Conservation (phyloP, 129 eudicot species). For the Chrysanthemum seticuspe region DNA sequence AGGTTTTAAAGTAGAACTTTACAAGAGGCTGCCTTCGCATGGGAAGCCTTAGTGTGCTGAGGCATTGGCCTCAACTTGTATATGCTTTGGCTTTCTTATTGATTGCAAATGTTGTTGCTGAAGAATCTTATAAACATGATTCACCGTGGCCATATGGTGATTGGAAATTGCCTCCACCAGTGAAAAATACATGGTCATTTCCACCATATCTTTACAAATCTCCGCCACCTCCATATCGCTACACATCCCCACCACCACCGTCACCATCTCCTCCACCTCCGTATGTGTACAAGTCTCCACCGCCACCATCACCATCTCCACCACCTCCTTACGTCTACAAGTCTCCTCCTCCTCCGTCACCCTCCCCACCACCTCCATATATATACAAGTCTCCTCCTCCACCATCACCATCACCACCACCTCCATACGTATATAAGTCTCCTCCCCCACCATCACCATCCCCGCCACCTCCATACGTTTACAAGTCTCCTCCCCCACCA, state of each 20-base stretch:
- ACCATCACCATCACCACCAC: conserved; percentile 22
- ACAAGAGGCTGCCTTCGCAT: conserved; percentile 11
- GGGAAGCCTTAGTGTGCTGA: conserved; percentile 27
- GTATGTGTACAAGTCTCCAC: conserved; percentile 16
- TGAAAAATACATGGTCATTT: neutral
- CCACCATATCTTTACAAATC: conserved; percentile 23
- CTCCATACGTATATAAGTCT: conserved; percentile 14
- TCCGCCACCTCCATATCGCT: conserved; percentile 27
- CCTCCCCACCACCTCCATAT: conserved; percentile 27
- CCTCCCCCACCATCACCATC: conserved; percentile 29
- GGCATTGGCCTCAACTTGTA: conserved; percentile 48
- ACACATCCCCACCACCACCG: conserved; percentile 21
- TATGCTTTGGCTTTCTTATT: conserved; percentile 37
- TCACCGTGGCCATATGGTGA: conserved; percentile 26
- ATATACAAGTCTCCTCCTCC: conserved; percentile 27
- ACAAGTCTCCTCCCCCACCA: conserved; percentile 25
- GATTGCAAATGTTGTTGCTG: conserved; percentile 29
- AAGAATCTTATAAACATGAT: conserved; percentile 14
- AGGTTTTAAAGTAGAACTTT: neutral
- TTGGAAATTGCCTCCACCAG: conserved; percentile 27
- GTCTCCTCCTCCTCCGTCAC: conserved; percentile 32
- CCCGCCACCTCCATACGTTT: conserved; percentile 10
- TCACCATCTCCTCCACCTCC: conserved; percentile 11
- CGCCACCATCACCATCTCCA: conserved; percentile 21
- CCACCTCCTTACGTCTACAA: conserved; percentile 17